Conservation (phyloP, 345 rosid species). For the Salix udensis region DNA sequence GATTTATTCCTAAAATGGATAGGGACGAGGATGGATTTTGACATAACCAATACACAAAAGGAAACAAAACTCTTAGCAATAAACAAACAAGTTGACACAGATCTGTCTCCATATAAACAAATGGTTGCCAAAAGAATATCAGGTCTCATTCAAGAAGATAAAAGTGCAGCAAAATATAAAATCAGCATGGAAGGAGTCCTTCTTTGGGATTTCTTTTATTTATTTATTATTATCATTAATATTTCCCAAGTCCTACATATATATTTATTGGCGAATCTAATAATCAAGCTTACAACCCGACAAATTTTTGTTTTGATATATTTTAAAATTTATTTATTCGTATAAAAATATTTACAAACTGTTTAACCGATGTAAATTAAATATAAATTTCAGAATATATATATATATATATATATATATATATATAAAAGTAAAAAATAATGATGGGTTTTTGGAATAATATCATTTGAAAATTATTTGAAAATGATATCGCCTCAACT, state of each 20-base stretch:
- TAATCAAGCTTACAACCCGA: no score
- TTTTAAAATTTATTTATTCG: not conserved
- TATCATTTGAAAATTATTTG: no score
- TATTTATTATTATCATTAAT: not conserved
- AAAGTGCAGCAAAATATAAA: not conserved
- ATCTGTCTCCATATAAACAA: not conserved
- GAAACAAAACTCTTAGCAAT: not conserved
- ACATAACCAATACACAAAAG: slow-evolving; percentile 31
- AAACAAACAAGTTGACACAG: not conserved
- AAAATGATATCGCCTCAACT: no score
- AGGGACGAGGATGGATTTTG: slow-evolving; percentile 40
- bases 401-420: no score
- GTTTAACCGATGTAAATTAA: not conserved
- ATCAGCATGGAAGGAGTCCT: not conserved
- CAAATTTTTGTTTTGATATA: no score
- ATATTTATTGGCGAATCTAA: no score
- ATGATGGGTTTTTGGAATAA: no score
- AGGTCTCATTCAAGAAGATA: not conserved
- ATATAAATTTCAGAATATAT: no score
- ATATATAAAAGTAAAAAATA: no score
- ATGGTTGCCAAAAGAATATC: not conserved
- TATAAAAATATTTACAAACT: not conserved
- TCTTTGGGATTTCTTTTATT: not conserved
- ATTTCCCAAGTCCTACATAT: not conserved
- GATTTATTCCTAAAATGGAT: slow-evolving; percentile 48